These are phyloP conservation scores for Grosmannia serpens DNA, from an alignment of 2,329 filamentous ascomycete species.

Conservation along the genomic window DNA sequence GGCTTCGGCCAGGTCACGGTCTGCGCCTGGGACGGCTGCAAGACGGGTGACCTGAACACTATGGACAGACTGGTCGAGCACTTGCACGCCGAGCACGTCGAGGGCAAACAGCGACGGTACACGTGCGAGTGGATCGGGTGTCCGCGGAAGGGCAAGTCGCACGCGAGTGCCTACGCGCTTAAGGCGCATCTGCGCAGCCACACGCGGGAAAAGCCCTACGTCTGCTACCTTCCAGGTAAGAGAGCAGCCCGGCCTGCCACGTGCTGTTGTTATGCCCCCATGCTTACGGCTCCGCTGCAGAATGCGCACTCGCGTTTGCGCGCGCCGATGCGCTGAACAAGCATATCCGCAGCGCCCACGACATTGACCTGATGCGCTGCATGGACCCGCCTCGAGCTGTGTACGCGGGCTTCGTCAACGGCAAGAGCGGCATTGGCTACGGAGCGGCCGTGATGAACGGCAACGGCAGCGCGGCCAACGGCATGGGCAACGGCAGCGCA, in stretches of 20 bases:
- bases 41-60: conserved; percentile 58
- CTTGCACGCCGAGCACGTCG: conserved; percentile 88
- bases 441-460: not conserved
- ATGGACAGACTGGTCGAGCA: conserved; percentile 76
- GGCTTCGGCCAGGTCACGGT: conserved; percentile 66
- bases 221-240: conserved; percentile 83
- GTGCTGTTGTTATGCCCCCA: too few species aligned
- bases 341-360: conserved; percentile 97
- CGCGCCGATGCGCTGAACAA: conserved; percentile 92
- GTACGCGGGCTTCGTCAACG: conserved; percentile 18
- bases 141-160: conserved; percentile 73
- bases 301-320: conserved; percentile 95
- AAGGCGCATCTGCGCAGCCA: conserved; percentile 97
- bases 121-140: conserved; percentile 97
- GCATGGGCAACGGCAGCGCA: not conserved
- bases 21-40: conserved; percentile 69
- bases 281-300: too few species aligned
- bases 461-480: not conserved
- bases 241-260: too few species aligned
- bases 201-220: conserved; percentile 96
- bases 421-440: not conserved
- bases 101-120: conserved; percentile 88
- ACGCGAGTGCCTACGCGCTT: conserved; percentile 90
- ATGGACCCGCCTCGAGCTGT: conserved; percentile 63
- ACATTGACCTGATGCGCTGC: conserved; percentile 84